A percentile compares a stretch with the other conserved stretches of the same genome.
These are phyloP conservation scores for Saccharomycopsis fibuligera DNA, from an alignment of 805 yeast species.

Conservation along the genomic window DNA sequence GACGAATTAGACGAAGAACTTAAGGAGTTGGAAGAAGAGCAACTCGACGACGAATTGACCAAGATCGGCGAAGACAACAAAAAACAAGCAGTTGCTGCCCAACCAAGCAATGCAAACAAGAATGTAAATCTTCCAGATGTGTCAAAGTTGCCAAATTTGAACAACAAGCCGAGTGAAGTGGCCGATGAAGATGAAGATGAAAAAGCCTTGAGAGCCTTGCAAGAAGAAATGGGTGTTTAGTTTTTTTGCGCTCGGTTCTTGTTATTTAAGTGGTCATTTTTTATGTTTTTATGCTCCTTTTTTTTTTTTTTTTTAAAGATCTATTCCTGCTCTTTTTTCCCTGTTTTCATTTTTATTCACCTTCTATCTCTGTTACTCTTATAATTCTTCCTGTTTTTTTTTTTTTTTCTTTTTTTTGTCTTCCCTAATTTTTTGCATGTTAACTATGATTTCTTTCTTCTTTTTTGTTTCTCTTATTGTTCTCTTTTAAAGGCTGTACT, in stretches of 20 bases:
- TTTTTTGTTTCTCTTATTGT: too few species aligned
- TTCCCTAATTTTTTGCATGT: not conserved
- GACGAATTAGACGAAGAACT: conserved; percentile 94
- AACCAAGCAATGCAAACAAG: conserved; percentile 14
- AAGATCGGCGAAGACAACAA: conserved; percentile 9
- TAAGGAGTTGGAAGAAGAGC: conserved; percentile 81
- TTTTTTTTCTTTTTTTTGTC: not conserved
- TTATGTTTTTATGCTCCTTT: not conserved
- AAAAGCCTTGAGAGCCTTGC: conserved; percentile 70
- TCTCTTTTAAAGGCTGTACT: not conserved
- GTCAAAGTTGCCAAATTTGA: conserved; percentile 31
- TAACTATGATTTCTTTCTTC: not conserved
- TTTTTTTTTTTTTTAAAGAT: conserved; percentile 2
- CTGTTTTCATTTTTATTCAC: not conserved
- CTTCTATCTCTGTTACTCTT: not conserved
- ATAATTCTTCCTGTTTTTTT: not conserved
- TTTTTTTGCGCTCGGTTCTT: conserved; percentile 2
- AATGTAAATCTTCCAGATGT: conserved; percentile 41
- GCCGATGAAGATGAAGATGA: conserved; percentile 77
- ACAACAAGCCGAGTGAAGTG: conserved; percentile 22
- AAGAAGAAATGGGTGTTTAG: conserved; percentile 81
- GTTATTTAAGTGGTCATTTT: not conserved
- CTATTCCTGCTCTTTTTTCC: not conserved
- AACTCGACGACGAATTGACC: conserved; percentile 48
- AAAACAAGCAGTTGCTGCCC: conserved; percentile 13